Percentiles rank a stretch among this genome's conserved stretches.
These are phyloP conservation scores for Eucalyptus melliodora DNA, from an alignment of 345 rosid species.

Conservation along the genomic window DNA sequence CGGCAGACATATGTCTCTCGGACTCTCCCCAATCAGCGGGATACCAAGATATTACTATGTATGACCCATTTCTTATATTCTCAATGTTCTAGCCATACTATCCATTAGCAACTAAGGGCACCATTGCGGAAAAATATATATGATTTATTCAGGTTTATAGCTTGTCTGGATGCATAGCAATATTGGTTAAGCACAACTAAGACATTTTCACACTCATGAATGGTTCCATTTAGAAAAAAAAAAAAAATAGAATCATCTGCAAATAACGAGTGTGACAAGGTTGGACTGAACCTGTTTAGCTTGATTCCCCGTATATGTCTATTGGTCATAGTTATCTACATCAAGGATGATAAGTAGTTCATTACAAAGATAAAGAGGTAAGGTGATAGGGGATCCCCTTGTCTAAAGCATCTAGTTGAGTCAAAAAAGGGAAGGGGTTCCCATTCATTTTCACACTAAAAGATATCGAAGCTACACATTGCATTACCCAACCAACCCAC, in stretches of 20 bases:
- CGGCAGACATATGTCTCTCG: not conserved
- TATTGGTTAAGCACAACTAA: not conserved
- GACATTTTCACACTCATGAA: not conserved
- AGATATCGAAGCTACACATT: not conserved
- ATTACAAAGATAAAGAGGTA: not conserved
- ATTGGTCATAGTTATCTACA: not conserved
- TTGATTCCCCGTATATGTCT: not conserved
- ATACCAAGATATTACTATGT: not conserved
- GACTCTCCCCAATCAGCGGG: not conserved
- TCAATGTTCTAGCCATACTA: not conserved
- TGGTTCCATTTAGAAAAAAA: not conserved
- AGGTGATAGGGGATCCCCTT: not conserved
- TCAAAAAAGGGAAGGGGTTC: not conserved
- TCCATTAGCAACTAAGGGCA: not conserved
- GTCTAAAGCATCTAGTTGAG: not conserved
- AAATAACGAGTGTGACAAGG: no score
- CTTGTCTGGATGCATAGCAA: no score
- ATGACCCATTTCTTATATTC: not conserved
- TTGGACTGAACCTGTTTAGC: not conserved
- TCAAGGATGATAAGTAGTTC: no score
- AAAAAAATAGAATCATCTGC: not conserved
- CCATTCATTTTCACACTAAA: not conserved
- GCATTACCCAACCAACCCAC: not conserved
- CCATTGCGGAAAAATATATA: not conserved
- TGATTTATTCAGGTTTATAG: no score